Base-by-base conservation (phyloP, 2,329 filamentous ascomycete genomes). In the Daldinia eschscholtzii region DNA sequence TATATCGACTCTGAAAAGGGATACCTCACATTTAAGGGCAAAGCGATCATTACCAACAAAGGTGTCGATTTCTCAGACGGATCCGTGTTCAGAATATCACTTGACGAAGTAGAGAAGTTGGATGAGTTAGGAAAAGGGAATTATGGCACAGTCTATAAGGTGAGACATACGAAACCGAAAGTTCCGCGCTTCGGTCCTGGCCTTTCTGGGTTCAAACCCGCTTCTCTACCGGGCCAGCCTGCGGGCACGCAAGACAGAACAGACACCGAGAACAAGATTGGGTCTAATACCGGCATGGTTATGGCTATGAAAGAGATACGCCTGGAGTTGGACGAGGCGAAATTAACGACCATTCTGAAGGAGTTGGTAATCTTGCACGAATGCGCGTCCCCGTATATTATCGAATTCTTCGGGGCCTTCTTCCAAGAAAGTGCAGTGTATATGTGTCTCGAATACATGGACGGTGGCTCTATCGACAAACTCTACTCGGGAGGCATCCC, bases 231-330 rank as follows among this genome's bases (percentile, higher is more conserved):
- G 72, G 81, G 20, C 79, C 82, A 18, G 79, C 81, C 77, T 10
- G 76, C 77, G 0, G 64, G 73, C 0, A 66, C 68, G 30, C 67
- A 73, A 12, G 78, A 79, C 13, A 64, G 72, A 26, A 79, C 73
- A 53, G 76, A 77, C n/a, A 68, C 64, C 26, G 74, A 73, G 30
- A 68, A 65, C n/a, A 76, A 72, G 53, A 73, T 81, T 55, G 83
- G 82, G 4, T 88, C 87, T 48, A 72, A 65, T 0, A 90, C 90
- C 0, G 94, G 95, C 18, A 88, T 92, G 57, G 86, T 97, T 67
- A 98, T 99, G 96, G 96, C 96, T 13, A 99, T 99, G 96, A 99
- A 99, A 80, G 96, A 99, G 81, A 97, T 99, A 75, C 89, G 96
- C 20, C 85, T 99, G 9, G 96, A 99, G 80, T 85, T 99, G 60